Conservation (phyloP, 257 asterid species). For the Lavandula angustifolia region DNA sequence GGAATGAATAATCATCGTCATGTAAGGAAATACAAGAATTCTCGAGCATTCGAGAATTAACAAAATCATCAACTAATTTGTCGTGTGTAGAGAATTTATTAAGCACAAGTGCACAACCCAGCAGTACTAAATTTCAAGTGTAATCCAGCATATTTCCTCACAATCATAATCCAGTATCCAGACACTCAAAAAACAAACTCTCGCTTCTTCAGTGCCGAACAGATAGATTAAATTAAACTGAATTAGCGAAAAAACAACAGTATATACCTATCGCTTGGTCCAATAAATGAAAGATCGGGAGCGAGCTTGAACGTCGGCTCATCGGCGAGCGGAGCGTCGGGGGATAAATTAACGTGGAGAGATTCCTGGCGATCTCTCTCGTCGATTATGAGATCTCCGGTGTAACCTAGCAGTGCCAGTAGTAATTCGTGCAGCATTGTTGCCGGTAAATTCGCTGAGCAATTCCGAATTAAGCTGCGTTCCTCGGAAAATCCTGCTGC, state of each 20-base stretch:
- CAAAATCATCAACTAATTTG: not conserved
- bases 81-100: not conserved
- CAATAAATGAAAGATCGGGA: conserved; percentile 76
- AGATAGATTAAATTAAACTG: not conserved
- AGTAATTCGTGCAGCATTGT: conserved; percentile 92
- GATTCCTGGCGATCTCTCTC: conserved; percentile 57
- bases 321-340: conserved; percentile 68
- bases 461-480: not conserved
- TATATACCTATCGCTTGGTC: conserved; percentile 81
- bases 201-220: not conserved
- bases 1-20: conserved; percentile 14
- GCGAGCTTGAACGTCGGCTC: conserved; percentile 85
- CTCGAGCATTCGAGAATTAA: not conserved
- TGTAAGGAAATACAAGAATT: not conserved
- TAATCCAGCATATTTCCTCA: conserved; percentile 43
- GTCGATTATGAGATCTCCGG: conserved; percentile 96
- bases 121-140: conserved; percentile 43
- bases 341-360: conserved; percentile 49
- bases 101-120: conserved; percentile 14
- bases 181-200: not conserved
- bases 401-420: conserved; percentile 81
- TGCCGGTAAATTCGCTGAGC: conserved; percentile 7
- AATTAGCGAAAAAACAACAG: not conserved
- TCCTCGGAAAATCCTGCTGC: conserved; percentile 14
- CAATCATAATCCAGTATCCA: conserved; percentile 19